Base-by-base conservation (phyloP, 177 flowering plant genomes). In the Vitis hybrid region DNA sequence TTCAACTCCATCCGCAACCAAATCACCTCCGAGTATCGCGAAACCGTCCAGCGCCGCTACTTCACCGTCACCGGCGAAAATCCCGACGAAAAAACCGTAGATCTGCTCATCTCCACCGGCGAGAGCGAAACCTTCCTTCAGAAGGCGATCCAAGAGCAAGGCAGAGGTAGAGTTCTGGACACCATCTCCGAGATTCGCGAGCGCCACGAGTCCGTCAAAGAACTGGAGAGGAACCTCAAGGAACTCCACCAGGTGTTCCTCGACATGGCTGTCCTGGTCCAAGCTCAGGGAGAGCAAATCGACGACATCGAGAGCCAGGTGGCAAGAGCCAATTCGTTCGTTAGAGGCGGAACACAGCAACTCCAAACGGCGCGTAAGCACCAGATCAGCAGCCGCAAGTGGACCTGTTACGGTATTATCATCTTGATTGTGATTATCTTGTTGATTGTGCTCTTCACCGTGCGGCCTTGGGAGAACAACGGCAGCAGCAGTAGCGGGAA, bases 11-110 rank as follows among this genome's bases (percentile, higher is more conserved):
- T 91, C 21, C 79, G 97, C 59, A 75, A 80, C 40, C 71, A 70
- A 63, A 82, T 89, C 67, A 76, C 88, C 2, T 32, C 80, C 1
- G 98, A 88, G 75, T 89, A 93, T 70, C 82, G 83, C 63, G 95
- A 91, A 67, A 89, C 93, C 8, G 85, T 91, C 0, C 82, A 88
- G 75, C 71, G 89, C 3, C 75, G 94, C 70, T 91, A 87, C 59
- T 91, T 71, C 77, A 85, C 91, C 3, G 88, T 93, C 19, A 90
- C 98, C 8, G 94, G 98, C 0, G 91, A 91, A 60, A 84, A 86
- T 59, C 86, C 94, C 1, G 87, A 85, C n/a, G 90, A 87, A 2
- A 70, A 71, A 21, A 85, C 87, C 11, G 63, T 93, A 1, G 97
- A 93, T 52, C 68, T 18, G 0, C 64, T 93, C 64, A 87, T 93